phyloP scores from a whole-genome alignment of 495 filamentous ascomycete genomes.

The Lophium mytilinum region DNA sequence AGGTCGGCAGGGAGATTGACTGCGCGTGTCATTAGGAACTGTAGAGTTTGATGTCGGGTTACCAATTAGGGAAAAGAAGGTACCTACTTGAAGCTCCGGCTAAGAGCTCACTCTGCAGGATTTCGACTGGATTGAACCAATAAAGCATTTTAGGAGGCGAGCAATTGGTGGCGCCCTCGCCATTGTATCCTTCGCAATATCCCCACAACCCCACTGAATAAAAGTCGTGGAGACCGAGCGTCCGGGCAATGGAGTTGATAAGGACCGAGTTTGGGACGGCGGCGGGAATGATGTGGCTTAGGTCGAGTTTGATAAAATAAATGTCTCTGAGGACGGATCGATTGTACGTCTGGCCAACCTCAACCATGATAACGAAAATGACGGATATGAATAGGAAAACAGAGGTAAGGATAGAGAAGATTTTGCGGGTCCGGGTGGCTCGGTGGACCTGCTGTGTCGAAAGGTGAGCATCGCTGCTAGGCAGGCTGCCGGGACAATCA shows the following conservation, averaged over 20 bases:
- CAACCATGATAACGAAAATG: conserved; percentile 69
- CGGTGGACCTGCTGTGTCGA: conserved; percentile 37
- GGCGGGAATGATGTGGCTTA: conserved; percentile 73
- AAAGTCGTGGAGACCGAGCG: conserved; percentile 84
- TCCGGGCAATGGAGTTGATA: conserved; percentile 83
- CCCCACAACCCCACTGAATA: conserved; percentile 89
- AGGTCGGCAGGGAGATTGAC: conserved; percentile 72
- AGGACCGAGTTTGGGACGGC: conserved; percentile 65
- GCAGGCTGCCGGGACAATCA: background rate
- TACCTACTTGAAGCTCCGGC: conserved; percentile 66
- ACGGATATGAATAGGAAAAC: conserved; percentile 63
- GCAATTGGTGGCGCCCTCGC: conserved; percentile 65
- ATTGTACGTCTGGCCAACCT: conserved; percentile 61
- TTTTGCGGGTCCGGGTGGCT: conserved; percentile 49
- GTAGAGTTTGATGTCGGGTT: background rate
- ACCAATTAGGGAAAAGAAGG: background rate
- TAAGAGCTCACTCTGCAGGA: conserved; percentile 68
- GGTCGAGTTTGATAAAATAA: conserved; percentile 76
- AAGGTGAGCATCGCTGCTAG: conserved; percentile 8
- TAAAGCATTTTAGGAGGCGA: conserved; percentile 60
- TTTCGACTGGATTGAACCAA: conserved; percentile 83
- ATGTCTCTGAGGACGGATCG: conserved; percentile 53
- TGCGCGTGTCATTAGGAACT: background rate
- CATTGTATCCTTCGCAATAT: conserved; percentile 77
- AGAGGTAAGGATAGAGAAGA: conserved; percentile 51